Conservation (phyloP, 352 stramenopile species). For the Phytophthora multivora region DNA sequence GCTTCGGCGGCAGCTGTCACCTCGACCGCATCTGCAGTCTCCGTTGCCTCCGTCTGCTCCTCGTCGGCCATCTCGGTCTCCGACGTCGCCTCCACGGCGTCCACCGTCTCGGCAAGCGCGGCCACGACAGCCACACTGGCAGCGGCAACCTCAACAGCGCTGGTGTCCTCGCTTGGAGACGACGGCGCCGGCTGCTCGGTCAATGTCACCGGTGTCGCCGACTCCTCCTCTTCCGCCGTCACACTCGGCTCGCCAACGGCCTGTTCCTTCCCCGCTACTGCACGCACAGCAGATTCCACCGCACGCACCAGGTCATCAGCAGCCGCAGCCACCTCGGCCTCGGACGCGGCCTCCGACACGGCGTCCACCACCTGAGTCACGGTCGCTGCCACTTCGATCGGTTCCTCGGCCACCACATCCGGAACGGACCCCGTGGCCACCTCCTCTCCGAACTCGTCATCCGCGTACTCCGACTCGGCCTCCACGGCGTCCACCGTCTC, state of each 20-base stretch:
- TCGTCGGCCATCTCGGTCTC: too few species aligned
- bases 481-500: not conserved
- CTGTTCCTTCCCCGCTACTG: not conserved
- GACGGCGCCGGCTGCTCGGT: not conserved
- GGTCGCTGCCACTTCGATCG: not conserved
- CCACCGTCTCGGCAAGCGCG: not conserved
- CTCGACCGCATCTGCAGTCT: not conserved
- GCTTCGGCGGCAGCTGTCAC: not conserved
- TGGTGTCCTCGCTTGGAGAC: not conserved
- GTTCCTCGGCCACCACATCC: not conserved
- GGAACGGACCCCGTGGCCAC: not conserved
- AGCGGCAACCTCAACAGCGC: not conserved
- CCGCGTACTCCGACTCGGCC: not conserved
- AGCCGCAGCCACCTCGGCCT: not conserved
- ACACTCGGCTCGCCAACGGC: not conserved
- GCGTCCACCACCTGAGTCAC: not conserved
- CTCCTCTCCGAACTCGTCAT: not conserved
- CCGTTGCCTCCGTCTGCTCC: too few species aligned
- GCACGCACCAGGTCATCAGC: not conserved
- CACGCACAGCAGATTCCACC: not conserved
- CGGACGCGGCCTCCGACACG: not conserved
- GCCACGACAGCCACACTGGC: not conserved
- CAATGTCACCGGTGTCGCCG: not conserved
- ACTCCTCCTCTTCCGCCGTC: not conserved
- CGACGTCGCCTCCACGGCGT: not conserved